Percentiles rank a stretch among this genome's conserved stretches.
phyloP scores from a whole-genome alignment of 345 rosid genomes.

The Lagerstroemia speciosa region DNA sequence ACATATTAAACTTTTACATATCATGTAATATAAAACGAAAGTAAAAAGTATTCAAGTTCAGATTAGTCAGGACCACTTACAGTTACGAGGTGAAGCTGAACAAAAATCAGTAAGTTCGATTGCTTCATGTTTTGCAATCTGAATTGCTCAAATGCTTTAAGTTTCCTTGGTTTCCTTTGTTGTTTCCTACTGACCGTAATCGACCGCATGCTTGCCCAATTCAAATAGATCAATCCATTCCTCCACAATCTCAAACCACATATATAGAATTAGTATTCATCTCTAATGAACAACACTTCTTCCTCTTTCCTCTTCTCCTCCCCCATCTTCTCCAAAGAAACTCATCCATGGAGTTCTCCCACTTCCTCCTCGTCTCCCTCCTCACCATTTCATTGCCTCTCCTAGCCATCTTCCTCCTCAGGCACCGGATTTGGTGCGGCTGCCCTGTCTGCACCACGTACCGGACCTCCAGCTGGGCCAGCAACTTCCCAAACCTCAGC shows the following conservation, averaged over 20 bases:
- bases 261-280: neutral
- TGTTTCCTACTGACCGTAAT: too few relatives aligned
- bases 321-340: neutral
- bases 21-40: too few relatives aligned
- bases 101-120: too few relatives aligned
- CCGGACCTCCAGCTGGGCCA: slow-evolving; percentile 22
- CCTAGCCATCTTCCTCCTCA: slow-evolving; percentile 22
- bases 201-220: too few relatives aligned
- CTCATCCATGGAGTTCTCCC: slow-evolving; percentile 1
- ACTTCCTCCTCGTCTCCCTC: slow-evolving; percentile 20
- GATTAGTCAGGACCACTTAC: too few relatives aligned
- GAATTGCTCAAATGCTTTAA: too few relatives aligned
- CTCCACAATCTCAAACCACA: neutral
- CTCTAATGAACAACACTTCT: neutral
- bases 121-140: too few relatives aligned
- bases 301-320: neutral
- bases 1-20: too few relatives aligned
- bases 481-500: slow-evolving; percentile 30
- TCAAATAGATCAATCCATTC: neutral
- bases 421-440: slow-evolving; percentile 22
- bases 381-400: slow-evolving; percentile 19
- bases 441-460: slow-evolving; percentile 31
- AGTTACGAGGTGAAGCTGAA: too few relatives aligned
- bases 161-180: too few relatives aligned
- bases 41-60: too few relatives aligned